A percentile compares a stretch with the other conserved stretches of the same genome.
phyloP scores from a whole-genome alignment of 768 basidiomycete genomes.

The Pleurotus platypus region DNA sequence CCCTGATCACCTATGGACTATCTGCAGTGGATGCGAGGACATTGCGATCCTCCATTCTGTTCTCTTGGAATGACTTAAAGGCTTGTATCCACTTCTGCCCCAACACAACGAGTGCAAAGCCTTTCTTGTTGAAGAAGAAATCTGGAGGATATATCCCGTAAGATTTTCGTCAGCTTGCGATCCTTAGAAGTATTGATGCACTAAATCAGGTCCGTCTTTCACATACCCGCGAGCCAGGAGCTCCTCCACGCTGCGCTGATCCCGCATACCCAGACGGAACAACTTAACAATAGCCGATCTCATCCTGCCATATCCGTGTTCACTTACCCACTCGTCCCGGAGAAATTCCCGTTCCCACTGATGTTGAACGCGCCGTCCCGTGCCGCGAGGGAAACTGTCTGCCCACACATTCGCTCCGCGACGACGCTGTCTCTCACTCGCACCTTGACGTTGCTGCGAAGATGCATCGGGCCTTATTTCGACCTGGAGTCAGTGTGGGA shows the following conservation, averaged over 20 bases:
- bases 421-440: slow-evolving; percentile 5
- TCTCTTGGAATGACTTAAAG: neutral
- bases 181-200: neutral
- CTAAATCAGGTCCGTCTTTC: neutral
- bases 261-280: neutral
- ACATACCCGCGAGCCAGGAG: slow-evolving; percentile 5
- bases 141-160: neutral
- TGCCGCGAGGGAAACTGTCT: neutral
- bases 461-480: slow-evolving; percentile 4
- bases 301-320: neutral
- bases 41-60: neutral
- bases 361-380: neutral
- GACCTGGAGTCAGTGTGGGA: slow-evolving; percentile 6
- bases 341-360: neutral
- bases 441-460: slow-evolving; percentile 1
- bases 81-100: slow-evolving; percentile 7
- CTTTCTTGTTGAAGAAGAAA: neutral
- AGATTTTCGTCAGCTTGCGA: neutral
- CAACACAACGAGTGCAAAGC: neutral
- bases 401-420: slow-evolving; percentile 5
- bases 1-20: slow-evolving; percentile 6
- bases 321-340: slow-evolving; percentile 5
- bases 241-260: neutral
- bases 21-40: neutral
- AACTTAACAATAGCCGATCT: neutral